A percentile compares a stretch with the other conserved stretches of the same genome.
Conservation (phyloP, 2,329 filamentous ascomycete species). For the Fusarium proliferatum region DNA sequence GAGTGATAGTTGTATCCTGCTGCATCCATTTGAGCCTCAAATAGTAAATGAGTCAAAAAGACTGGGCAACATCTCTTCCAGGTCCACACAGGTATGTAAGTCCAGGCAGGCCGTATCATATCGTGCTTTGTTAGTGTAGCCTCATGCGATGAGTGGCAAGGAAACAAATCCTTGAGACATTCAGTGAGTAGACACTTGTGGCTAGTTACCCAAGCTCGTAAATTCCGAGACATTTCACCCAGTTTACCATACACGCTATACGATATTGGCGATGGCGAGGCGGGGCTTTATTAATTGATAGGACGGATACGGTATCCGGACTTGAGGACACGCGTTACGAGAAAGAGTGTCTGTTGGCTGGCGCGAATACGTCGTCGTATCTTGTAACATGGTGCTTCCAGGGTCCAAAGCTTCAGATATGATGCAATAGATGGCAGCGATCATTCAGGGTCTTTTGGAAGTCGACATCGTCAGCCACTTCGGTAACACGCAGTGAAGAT, state of each 20-base stretch:
- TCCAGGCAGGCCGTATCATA: not conserved
- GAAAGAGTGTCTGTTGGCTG: not conserved
- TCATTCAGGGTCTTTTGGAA: not conserved
- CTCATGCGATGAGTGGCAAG: not conserved
- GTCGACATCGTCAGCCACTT: not conserved
- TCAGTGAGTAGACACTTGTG: not conserved
- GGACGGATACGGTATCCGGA: not conserved
- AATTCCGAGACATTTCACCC: constrained; percentile 16
- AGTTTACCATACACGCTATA: constrained; percentile 5
- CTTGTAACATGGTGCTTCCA: not conserved
- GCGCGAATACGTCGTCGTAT: not conserved
- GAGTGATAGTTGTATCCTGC: not conserved
- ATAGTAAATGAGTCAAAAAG: not conserved
- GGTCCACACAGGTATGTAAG: not conserved
- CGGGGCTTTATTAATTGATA: not conserved
- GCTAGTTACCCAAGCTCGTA: not conserved
- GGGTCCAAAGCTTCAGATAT: not conserved
- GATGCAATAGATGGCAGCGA: not conserved
- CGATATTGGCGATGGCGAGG: not conserved
- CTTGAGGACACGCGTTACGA: not conserved
- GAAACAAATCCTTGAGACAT: not conserved
- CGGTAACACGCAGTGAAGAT: not conserved
- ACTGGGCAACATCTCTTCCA: not conserved
- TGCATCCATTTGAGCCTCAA: not conserved
- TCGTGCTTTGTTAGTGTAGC: not conserved